Conservation (phyloP, 345 rosid genomes). For the Acer yangbiense region DNA sequence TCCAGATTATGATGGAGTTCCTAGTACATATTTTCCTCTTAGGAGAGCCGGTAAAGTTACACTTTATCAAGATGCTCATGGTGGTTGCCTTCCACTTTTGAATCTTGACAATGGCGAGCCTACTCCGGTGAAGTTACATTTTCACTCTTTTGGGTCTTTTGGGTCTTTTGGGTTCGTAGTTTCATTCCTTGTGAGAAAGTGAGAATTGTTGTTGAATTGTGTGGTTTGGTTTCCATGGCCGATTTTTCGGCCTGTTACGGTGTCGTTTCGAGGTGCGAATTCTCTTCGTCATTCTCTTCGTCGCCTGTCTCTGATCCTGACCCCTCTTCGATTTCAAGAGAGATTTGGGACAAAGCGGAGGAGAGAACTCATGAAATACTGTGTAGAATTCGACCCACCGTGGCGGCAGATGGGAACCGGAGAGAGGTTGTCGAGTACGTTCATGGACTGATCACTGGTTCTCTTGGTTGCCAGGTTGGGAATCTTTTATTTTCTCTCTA, state of each 20-base stretch:
- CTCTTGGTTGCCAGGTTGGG: conserved; percentile 30
- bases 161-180: background rate
- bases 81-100: conserved; percentile 55
- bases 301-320: conserved; percentile 13
- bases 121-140: too few species aligned
- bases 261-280: background rate
- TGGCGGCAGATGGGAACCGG: conserved; percentile 19
- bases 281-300: background rate
- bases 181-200: too few species aligned
- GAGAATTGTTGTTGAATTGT: too few species aligned
- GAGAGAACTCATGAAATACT: conserved; percentile 21
- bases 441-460: conserved; percentile 24
- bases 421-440: conserved; percentile 28
- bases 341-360: conserved; percentile 31
- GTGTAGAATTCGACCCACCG: conserved; percentile 31
- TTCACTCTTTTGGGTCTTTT: background rate
- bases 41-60: conserved; percentile 80
- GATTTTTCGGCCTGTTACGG: conserved; percentile 22
- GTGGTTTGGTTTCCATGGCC: background rate
- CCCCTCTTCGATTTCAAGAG: conserved; percentile 14
- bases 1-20: conserved; percentile 62
- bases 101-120: conserved; percentile 57
- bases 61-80: conserved; percentile 84
- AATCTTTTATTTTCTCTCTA: background rate
- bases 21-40: conserved; percentile 82